Conservation (phyloP, 2,329 filamentous ascomycete genomes). For the Xylariaceae sp. region DNA sequence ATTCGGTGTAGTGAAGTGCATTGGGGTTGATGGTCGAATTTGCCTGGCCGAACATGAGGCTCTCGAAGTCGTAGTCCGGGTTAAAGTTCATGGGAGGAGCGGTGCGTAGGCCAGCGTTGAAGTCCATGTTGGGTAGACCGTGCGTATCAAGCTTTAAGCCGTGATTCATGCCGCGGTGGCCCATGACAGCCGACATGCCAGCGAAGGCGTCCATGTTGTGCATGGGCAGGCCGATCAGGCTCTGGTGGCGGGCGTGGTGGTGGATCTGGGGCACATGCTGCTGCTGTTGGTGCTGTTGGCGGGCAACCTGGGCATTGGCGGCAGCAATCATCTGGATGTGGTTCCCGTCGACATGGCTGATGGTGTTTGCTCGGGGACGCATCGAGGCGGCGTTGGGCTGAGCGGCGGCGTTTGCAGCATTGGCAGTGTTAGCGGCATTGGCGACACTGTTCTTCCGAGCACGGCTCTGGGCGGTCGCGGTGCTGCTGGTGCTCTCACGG, state of each 20-base stretch:
- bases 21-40: conserved; percentile 66
- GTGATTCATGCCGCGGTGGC: conserved; percentile 62
- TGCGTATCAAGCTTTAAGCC: conserved; percentile 82
- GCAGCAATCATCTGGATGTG: conserved; percentile 69
- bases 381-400: conserved; percentile 56
- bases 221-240: conserved; percentile 64
- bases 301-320: conserved; percentile 51
- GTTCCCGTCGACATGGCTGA: conserved; percentile 82
- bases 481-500: conserved; percentile 80
- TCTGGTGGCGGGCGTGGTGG: conserved; percentile 72
- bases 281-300: conserved; percentile 28
- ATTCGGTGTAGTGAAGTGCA: conserved; percentile 79
- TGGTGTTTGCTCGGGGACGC: conserved; percentile 90
- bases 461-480: conserved; percentile 62
- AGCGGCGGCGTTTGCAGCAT: conserved; percentile 45
- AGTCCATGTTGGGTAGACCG: conserved; percentile 61
- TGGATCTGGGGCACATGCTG: conserved; percentile 31
- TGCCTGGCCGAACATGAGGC: conserved; percentile 63
- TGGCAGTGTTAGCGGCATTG: conserved; percentile 43
- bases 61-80: conserved; percentile 66
- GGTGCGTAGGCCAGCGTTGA: conserved; percentile 67
- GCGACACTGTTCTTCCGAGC: conserved; percentile 92
- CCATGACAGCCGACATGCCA: conserved; percentile 66
- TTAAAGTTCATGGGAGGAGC: conserved; percentile 64
- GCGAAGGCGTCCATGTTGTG: conserved; percentile 60